Percentiles rank a stretch among this genome's conserved stretches.
Conservation (phyloP, 164 flowering plant species). For the Brasenia schreberi region DNA sequence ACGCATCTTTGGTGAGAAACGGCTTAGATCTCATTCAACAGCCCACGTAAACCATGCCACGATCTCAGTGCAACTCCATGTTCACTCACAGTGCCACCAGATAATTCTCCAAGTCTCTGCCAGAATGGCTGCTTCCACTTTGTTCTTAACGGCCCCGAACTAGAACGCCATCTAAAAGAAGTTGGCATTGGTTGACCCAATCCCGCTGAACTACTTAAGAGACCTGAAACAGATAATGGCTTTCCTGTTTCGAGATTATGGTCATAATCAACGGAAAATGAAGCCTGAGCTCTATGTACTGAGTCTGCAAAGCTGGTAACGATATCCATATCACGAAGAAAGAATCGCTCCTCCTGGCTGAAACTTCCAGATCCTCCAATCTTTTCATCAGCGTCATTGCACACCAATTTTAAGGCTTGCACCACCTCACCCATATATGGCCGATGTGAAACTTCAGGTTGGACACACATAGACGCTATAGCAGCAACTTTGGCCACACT, state of each 20-base stretch:
- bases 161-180: conserved; percentile 55
- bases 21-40: too few species aligned
- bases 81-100: conserved; percentile 54
- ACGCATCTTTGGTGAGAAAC: too few species aligned
- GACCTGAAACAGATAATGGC: conserved; percentile 38
- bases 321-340: conserved; percentile 26
- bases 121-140: conserved; percentile 32
- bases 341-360: conserved; percentile 35
- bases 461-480: conserved; percentile 96
- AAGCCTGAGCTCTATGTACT: conserved; percentile 14
- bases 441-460: conserved; percentile 90
- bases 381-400: conserved; percentile 58
- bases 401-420: conserved; percentile 85
- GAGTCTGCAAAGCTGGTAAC: conserved; percentile 17
- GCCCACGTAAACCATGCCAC: too few species aligned
- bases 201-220: conserved; percentile 33
- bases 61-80: conserved; percentile 28
- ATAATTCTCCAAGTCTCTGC: conserved; percentile 33
- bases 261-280: conserved; percentile 15
- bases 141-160: conserved; percentile 56
- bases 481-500: conserved; percentile 90
- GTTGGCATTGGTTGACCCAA: conserved; percentile 26
- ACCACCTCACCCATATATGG: conserved; percentile 99
- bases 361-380: conserved; percentile 26
- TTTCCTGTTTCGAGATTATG: conserved; percentile 26